These are phyloP conservation scores for Geoglossum glabrum DNA, from an alignment of 495 filamentous ascomycete genomes.

Conservation along the genomic window DNA sequence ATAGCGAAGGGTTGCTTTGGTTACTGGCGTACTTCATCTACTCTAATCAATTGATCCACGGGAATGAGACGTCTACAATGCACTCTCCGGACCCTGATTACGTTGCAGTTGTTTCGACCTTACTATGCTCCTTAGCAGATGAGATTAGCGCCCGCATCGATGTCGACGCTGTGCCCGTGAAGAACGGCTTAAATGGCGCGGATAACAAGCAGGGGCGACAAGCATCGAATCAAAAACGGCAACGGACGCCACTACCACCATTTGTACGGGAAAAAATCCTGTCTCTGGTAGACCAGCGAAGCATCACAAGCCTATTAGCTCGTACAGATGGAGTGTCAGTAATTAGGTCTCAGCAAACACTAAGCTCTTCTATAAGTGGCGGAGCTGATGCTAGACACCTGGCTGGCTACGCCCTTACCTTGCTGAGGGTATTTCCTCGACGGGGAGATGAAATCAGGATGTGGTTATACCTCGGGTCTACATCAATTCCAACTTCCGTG, in stretches of 20 bases:
- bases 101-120: slow-evolving; percentile 39
- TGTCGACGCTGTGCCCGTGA: slow-evolving; percentile 23
- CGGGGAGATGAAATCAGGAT: slow-evolving; percentile 80
- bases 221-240: not conserved
- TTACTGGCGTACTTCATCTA: slow-evolving; percentile 65
- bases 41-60: slow-evolving; percentile 36
- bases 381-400: slow-evolving; percentile 43
- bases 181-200: slow-evolving; percentile 6
- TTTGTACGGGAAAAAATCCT: slow-evolving; percentile 40
- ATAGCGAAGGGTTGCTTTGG: slow-evolving; percentile 37
- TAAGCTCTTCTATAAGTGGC: not conserved
- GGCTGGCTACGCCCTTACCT: slow-evolving; percentile 69
- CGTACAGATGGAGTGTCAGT: slow-evolving; percentile 12
- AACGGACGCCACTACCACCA: slow-evolving; percentile 23
- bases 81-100: slow-evolving; percentile 34
- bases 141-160: slow-evolving; percentile 37
- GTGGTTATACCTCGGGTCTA: slow-evolving; percentile 76
- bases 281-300: slow-evolving; percentile 44
- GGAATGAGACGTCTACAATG: slow-evolving; percentile 19
- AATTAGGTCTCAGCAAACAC: not conserved
- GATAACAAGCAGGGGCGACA: not conserved
- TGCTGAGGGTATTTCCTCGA: slow-evolving; percentile 70
- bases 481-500: slow-evolving; percentile 16
- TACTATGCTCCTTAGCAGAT: slow-evolving; percentile 40
- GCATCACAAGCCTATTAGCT: slow-evolving; percentile 37